These are phyloP conservation scores for Ogataea sp. DNA, from an alignment of 805 yeast genomes.

Conservation along the genomic window DNA sequence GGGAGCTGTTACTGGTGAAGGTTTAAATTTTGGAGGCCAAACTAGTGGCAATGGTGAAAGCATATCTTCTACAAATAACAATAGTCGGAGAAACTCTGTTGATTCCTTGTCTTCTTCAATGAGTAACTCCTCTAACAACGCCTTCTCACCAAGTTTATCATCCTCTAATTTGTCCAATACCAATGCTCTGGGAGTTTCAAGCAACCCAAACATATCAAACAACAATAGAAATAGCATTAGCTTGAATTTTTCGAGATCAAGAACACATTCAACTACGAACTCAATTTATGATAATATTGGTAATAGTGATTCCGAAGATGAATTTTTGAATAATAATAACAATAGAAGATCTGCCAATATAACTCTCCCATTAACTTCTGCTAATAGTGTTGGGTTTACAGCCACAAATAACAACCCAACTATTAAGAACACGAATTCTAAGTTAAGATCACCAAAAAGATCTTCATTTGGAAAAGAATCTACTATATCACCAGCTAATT, in stretches of 20 bases:
- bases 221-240: conserved; percentile 4
- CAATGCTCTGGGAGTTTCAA: conserved; percentile 11
- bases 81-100: conserved; percentile 32
- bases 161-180: conserved; percentile 10
- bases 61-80: background rate
- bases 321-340: conserved; percentile 14
- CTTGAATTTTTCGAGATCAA: conserved; percentile 10
- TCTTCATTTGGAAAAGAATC: conserved; percentile 13
- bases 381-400: background rate
- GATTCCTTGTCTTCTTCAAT: conserved; percentile 44
- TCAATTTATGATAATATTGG: conserved; percentile 16
- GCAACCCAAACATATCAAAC: conserved; percentile 6
- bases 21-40: conserved; percentile 10
- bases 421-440: background rate
- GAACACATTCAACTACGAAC: background rate
- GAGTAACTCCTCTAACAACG: conserved; percentile 12
- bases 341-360: conserved; percentile 16
- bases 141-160: conserved; percentile 17
- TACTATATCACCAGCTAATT: conserved; percentile 17
- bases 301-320: conserved; percentile 27
- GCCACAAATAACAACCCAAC: background rate
- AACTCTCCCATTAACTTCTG: conserved; percentile 15
- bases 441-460: conserved; percentile 9
- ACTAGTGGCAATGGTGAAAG: background rate
- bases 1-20: background rate